Evolutionary conservation across 176 grass and related monocot genomes (phyloP).

Genomic region (Bonia amplexicaulis): DNA sequence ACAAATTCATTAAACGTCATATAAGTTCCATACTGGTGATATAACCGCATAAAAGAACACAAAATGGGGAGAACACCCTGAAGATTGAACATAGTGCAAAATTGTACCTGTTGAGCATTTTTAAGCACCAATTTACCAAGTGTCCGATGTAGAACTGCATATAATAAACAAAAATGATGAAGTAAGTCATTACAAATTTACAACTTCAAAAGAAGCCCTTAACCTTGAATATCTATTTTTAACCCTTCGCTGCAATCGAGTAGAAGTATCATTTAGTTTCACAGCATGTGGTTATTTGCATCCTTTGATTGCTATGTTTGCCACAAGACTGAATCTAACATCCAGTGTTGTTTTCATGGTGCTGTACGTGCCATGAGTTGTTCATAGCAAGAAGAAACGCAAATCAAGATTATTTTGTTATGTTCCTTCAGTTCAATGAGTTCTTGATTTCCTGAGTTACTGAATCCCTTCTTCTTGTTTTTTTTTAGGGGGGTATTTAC

Average conservation of each 20-base stretch:
- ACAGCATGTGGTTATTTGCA: not conserved
- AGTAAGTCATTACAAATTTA: not conserved
- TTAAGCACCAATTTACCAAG: constrained; percentile 82
- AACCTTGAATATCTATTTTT: not conserved
- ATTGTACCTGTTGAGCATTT: constrained; percentile 74
- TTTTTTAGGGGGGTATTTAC: too few relatives aligned
- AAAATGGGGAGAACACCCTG: not conserved
- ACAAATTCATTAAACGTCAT: not conserved
- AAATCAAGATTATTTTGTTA: not conserved
- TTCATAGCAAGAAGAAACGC: not conserved
- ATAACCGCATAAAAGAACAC: not conserved
- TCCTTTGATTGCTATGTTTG: not conserved
- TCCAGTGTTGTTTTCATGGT: not conserved
- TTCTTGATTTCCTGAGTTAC: not conserved
- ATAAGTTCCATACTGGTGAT: not conserved
- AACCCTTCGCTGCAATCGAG: not conserved
- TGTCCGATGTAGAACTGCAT: constrained; percentile 60
- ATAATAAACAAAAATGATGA: constrained; percentile 8
- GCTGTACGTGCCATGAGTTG: not conserved
- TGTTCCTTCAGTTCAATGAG: not conserved
- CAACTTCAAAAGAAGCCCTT: not conserved
- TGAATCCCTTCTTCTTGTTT: not conserved
- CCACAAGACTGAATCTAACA: not conserved
- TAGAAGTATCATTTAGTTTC: not conserved
- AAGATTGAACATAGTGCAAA: not conserved